Conservation (phyloP, 495 filamentous ascomycete species). For the Penicillium waksmanii region DNA sequence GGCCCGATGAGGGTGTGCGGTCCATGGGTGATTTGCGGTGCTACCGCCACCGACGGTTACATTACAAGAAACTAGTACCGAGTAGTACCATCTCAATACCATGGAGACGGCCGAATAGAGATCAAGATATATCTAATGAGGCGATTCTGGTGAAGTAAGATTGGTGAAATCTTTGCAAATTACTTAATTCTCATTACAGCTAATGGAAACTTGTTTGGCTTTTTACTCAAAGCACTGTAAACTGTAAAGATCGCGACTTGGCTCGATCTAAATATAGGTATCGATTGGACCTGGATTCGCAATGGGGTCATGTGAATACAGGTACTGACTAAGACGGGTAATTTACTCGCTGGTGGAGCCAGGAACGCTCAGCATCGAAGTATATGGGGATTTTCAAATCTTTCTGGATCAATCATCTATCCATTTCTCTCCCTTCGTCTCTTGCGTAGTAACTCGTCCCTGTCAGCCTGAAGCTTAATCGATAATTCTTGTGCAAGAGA, state of each 20-base stretch:
- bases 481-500: too few relatives aligned
- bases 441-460: too few relatives aligned
- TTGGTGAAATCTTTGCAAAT: neutral
- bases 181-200: neutral
- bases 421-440: too few relatives aligned
- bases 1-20: conserved; percentile 6
- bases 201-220: neutral
- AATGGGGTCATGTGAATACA: neutral
- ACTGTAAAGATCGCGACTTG: too few relatives aligned
- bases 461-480: too few relatives aligned
- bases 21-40: conserved; percentile 9
- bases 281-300: neutral
- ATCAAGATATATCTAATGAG: neutral
- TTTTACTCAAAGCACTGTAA: too few relatives aligned
- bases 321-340: neutral
- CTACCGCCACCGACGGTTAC: conserved; percentile 22
- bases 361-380: neutral
- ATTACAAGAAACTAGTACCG: conserved; percentile 9
- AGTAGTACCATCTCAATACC: conserved; percentile 9
- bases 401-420: too few relatives aligned
- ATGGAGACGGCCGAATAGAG: conserved; percentile 15
- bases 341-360: neutral
- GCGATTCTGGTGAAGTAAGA: neutral
- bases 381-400: too few relatives aligned
- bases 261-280: neutral